A percentile compares a stretch with the other conserved stretches of the same genome.
Conservation (phyloP, 257 asterid genomes). For the Rubia yunnanensis region DNA sequence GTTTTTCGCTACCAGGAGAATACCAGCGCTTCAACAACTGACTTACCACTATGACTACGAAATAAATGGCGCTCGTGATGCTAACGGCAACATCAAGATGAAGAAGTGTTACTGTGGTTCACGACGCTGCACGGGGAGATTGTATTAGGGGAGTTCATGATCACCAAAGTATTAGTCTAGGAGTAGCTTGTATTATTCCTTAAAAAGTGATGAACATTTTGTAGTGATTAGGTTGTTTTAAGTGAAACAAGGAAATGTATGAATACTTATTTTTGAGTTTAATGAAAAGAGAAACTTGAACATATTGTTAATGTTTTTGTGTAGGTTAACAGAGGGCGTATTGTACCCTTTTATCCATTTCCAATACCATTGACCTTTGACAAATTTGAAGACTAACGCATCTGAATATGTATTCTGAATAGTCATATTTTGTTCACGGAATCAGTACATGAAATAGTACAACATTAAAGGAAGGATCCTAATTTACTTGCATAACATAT, state of each 20-base stretch:
- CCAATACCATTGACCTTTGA: not conserved
- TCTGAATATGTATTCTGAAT: not conserved
- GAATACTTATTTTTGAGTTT: no score
- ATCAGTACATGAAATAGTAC: not conserved
- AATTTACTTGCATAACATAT: not conserved
- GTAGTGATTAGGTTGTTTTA: no score
- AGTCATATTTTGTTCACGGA: no score
- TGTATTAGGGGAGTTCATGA: no score
- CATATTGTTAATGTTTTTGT: no score
- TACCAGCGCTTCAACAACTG: conserved; percentile 69
- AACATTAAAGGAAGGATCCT: not conserved
- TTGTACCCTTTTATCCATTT: not conserved
- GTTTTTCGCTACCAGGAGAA: conserved; percentile 70
- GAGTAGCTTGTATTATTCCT: no score
- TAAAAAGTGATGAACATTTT: no score
- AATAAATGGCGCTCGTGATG: conserved; percentile 43
- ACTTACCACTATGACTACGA: conserved; percentile 64
- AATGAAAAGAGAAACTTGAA: no score
- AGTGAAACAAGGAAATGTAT: no score
- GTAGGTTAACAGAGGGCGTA: no score
- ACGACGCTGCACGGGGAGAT: conserved; percentile 54
- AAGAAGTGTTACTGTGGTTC: conserved; percentile 72
- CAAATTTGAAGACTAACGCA: not conserved
- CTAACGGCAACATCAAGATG: conserved; percentile 55
- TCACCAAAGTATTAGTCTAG: no score